These are phyloP conservation scores for Sporothrix globosa DNA, from an alignment of 2,329 filamentous ascomycete genomes.

Conservation along the genomic window DNA sequence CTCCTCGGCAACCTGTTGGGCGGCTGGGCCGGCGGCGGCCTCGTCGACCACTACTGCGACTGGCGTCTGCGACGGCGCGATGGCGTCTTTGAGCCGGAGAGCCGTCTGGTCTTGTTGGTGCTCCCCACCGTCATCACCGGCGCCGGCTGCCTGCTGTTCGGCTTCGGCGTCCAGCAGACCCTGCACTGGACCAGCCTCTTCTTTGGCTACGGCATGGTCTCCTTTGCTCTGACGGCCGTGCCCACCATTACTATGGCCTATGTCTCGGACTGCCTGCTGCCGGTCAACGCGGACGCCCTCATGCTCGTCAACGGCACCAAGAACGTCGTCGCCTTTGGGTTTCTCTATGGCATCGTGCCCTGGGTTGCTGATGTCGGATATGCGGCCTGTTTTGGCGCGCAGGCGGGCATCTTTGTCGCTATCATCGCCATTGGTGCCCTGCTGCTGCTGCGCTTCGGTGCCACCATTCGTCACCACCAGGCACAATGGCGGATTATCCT, in stretches of 20 bases:
- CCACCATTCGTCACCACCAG: slow-evolving; percentile 40
- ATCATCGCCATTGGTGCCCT: slow-evolving; percentile 40
- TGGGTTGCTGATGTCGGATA: slow-evolving; percentile 45
- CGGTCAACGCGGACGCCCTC: slow-evolving; percentile 42
- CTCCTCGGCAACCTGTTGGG: slow-evolving; percentile 50
- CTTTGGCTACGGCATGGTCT: slow-evolving; percentile 52
- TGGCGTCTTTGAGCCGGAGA: slow-evolving; percentile 53
- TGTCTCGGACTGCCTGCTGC: slow-evolving; percentile 44
- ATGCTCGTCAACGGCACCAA: slow-evolving; percentile 46
- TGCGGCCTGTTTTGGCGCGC: slow-evolving; percentile 40
- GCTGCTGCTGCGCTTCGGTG: slow-evolving; percentile 40
- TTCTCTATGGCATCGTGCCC: slow-evolving; percentile 50
- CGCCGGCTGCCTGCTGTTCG: slow-evolving; percentile 50
- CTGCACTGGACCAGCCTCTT: slow-evolving; percentile 51
- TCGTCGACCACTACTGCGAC: slow-evolving; percentile 50
- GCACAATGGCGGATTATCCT: slow-evolving; percentile 42
- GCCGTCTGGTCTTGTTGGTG: slow-evolving; percentile 46
- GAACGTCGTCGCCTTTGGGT: slow-evolving; percentile 54
- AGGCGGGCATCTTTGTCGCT: slow-evolving; percentile 41
- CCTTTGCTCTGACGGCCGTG: slow-evolving; percentile 49
- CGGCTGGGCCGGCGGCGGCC: slow-evolving; percentile 48
- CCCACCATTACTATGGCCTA: slow-evolving; percentile 52
- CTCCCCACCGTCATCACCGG: slow-evolving; percentile 49
- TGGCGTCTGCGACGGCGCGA: slow-evolving; percentile 47
- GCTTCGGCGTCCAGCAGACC: slow-evolving; percentile 48